Conservation (phyloP, 192 early-diverging fungal species). For the Lobosporangium transversale region DNA sequence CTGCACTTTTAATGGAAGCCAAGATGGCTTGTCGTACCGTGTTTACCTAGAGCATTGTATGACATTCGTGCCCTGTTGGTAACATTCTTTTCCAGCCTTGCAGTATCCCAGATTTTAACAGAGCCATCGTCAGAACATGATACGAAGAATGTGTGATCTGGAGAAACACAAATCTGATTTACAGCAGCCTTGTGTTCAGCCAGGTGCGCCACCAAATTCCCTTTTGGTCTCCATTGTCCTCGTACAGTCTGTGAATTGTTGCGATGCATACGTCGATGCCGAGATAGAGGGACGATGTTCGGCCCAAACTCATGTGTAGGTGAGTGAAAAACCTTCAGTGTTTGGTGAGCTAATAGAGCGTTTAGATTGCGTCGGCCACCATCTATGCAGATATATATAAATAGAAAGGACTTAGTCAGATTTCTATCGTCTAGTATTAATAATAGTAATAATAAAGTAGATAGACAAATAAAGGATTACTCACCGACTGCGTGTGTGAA, state of each 20-base stretch:
- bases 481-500: slow-evolving; percentile 23
- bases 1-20: too few species aligned
- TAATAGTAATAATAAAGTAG: background rate
- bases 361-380: slow-evolving; percentile 34
- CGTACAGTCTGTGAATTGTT: slow-evolving; percentile 41
- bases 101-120: slow-evolving; percentile 86
- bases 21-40: too few species aligned
- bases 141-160: slow-evolving; percentile 79
- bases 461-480: background rate
- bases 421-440: too few species aligned
- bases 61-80: slow-evolving; percentile 79
- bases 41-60: slow-evolving; percentile 71
- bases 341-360: slow-evolving; percentile 28
- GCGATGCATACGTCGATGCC: slow-evolving; percentile 35
- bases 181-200: slow-evolving; percentile 86
- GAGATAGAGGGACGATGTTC: slow-evolving; percentile 15
- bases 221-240: slow-evolving; percentile 48
- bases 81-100: slow-evolving; percentile 84
- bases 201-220: slow-evolving; percentile 80
- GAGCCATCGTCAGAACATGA: slow-evolving; percentile 87
- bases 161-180: slow-evolving; percentile 73
- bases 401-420: too few species aligned
- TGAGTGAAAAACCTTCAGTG: slow-evolving; percentile 44
- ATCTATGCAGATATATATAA: slow-evolving; percentile 6
- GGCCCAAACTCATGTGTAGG: slow-evolving; percentile 51